A percentile compares a stretch with the other conserved stretches of the same genome.
phyloP scores from a whole-genome alignment of 2,329 filamentous ascomycete genomes.

The Knoxdaviesia proteae region DNA sequence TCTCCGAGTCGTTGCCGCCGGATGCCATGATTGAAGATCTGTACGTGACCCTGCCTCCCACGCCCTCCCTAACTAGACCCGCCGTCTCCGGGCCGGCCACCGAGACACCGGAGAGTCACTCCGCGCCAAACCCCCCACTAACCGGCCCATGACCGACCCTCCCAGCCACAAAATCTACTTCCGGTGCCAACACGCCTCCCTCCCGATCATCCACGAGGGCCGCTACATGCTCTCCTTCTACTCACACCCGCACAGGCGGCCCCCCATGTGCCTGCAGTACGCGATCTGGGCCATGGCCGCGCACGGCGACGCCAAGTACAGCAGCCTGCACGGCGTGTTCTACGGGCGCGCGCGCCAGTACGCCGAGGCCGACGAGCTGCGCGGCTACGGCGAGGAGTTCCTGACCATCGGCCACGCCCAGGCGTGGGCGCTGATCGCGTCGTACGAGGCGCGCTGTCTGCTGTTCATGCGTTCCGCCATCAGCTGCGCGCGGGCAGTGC shows the following conservation, averaged over 20 bases:
- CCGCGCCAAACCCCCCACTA: not conserved
- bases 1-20: slow-evolving; percentile 63
- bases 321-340: slow-evolving; percentile 51
- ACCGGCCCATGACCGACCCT: slow-evolving; percentile 1
- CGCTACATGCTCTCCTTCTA: slow-evolving; percentile 60
- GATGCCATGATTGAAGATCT: slow-evolving; percentile 66
- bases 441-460: slow-evolving; percentile 69
- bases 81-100: not conserved
- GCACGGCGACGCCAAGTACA: slow-evolving; percentile 50
- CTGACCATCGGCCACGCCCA: slow-evolving; percentile 66
- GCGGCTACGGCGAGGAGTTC: slow-evolving; percentile 59
- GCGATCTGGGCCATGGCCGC: slow-evolving; percentile 73
- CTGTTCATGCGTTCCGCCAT: slow-evolving; percentile 73
- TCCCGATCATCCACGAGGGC: slow-evolving; percentile 59
- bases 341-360: slow-evolving; percentile 71
- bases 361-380: slow-evolving; percentile 62
- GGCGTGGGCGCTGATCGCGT: slow-evolving; percentile 52
- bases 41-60: slow-evolving; percentile 22
- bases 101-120: too few relatives aligned
- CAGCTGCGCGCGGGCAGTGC: slow-evolving; percentile 49
- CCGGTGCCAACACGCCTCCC: slow-evolving; percentile 44
- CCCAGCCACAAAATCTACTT: slow-evolving; percentile 56
- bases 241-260: slow-evolving; percentile 48
- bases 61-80: too few relatives aligned
- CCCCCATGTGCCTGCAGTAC: slow-evolving; percentile 68